Base-by-base conservation (phyloP, 805 yeast species). In the Kregervanrija fluxuum region DNA sequence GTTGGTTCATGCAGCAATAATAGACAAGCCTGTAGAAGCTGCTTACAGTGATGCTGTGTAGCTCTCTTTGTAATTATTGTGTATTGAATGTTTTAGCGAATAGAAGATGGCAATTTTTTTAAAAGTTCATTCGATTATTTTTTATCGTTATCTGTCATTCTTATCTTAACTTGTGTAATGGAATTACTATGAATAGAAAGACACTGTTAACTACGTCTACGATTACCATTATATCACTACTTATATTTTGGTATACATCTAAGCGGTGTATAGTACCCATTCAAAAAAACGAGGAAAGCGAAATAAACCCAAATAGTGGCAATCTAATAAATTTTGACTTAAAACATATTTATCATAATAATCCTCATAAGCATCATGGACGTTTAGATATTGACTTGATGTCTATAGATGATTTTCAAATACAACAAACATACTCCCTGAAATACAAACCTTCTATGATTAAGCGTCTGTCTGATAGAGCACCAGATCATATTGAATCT, bases 11-110 rank as follows among this genome's bases (percentile, higher is more conserved):
- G 99, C 97, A 38, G 72, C 90, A 3, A 70, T 91, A 50, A 73
- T 93, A 77, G 98, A 93, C 61, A 93, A 91, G 68, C 99, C 99
- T 15, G 82, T 90, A 48, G 98, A 93, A 68, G 81, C 91, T 34
- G 90, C 91, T 14, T 93, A 91, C 60, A 93, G 89, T 60, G 96
- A 88, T 61, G 54, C 55, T 39, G 75, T 70, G 42, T 70, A n/a
- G 9, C 14, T 33, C 14, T 3, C 5, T 33, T n/a, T 33, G 13
- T 33, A n/a, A 2, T 22, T 22, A 22, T 22, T 22, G 28, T 22
- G 28, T 22, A 22, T 22, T 22, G 5, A 22, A 22, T 22, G 28
- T 22, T 22, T 22, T 22, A 22, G 28, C 28, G 28, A 22, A 22
- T 22, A 22, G 28, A 22, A 22, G 28, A 22, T 22, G 28, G 28